phyloP scores from a whole-genome alignment of 495 filamentous ascomycete genomes.

The Xylaria cubensis region DNA sequence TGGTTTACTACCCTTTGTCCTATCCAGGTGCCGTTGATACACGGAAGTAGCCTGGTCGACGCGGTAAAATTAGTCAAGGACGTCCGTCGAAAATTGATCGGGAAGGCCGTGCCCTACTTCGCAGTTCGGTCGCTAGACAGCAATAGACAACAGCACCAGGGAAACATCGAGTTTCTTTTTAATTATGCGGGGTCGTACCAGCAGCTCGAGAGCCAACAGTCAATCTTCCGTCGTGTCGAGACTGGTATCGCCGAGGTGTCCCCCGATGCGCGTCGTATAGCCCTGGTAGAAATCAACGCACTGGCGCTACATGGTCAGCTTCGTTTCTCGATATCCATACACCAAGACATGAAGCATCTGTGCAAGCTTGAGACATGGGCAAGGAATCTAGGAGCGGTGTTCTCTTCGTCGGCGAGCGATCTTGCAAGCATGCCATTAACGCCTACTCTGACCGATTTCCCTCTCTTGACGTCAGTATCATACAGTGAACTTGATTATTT shows the following conservation, averaged over 20 bases:
- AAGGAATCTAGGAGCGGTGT: background rate
- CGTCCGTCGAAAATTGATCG: background rate
- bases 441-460: background rate
- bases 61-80: background rate
- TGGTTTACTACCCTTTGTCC: constrained; percentile 5
- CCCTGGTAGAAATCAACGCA: background rate
- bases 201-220: background rate
- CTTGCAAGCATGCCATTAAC: background rate
- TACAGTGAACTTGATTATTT: background rate
- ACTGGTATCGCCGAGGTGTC: background rate
- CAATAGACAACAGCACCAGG: background rate
- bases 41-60: background rate
- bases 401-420: background rate
- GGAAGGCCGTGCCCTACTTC: background rate
- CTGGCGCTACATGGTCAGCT: background rate
- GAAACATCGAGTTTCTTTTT: constrained; percentile 2
- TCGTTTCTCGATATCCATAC: background rate
- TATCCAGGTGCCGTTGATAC: background rate
- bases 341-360: background rate
- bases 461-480: background rate
- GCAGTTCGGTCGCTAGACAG: background rate
- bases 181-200: background rate
- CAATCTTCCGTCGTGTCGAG: background rate
- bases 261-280: background rate
- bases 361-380: background rate